Percentiles rank a stretch among this genome's conserved stretches.
These are phyloP conservation scores for Chaetomium strumarium DNA, from an alignment of 2,329 filamentous ascomycete genomes.

Conservation along the genomic window DNA sequence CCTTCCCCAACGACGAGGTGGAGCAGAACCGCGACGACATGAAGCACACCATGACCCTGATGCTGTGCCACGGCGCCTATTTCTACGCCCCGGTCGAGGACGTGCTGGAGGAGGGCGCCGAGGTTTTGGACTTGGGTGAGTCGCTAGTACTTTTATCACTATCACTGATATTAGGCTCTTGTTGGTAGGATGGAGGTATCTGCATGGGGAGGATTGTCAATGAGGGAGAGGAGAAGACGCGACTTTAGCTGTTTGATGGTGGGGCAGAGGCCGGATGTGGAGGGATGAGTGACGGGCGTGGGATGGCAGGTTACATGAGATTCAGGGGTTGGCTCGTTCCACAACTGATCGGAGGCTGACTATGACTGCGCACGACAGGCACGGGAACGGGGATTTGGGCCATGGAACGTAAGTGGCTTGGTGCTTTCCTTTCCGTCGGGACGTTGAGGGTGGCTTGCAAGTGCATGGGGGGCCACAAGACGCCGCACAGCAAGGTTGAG, in stretches of 20 bases:
- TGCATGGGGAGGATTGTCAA: too few species aligned
- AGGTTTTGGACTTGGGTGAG: constrained; percentile 44
- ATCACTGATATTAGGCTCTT: too few species aligned
- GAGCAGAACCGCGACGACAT: constrained; percentile 39
- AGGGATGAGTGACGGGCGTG: not conserved
- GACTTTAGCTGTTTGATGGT: too few species aligned
- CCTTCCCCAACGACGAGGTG: constrained; percentile 36
- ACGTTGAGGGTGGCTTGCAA: not conserved
- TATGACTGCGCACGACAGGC: constrained; percentile 29
- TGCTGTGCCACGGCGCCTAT: constrained; percentile 33
- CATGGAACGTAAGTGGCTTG: constrained; percentile 39
- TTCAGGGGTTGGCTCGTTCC: not conserved
- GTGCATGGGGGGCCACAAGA: not conserved
- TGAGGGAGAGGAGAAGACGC: too few species aligned
- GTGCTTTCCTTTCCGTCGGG: constrained; percentile 13
- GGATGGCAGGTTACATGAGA: not conserved
- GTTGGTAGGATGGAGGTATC: too few species aligned
- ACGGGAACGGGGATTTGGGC: constrained; percentile 49
- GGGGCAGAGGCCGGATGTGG: too few species aligned
- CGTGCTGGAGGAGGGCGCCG: constrained; percentile 33
- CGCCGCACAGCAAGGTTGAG: not conserved
- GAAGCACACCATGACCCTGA: constrained; percentile 34
- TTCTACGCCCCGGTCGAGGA: constrained; percentile 42
- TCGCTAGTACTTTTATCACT: too few species aligned
- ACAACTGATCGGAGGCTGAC: constrained; percentile 11